A percentile compares a stretch with the other conserved stretches of the same genome.
These are phyloP conservation scores for Pseudozyma pruni DNA, from an alignment of 1,284 basidiomycete species.

Conservation along the genomic window DNA sequence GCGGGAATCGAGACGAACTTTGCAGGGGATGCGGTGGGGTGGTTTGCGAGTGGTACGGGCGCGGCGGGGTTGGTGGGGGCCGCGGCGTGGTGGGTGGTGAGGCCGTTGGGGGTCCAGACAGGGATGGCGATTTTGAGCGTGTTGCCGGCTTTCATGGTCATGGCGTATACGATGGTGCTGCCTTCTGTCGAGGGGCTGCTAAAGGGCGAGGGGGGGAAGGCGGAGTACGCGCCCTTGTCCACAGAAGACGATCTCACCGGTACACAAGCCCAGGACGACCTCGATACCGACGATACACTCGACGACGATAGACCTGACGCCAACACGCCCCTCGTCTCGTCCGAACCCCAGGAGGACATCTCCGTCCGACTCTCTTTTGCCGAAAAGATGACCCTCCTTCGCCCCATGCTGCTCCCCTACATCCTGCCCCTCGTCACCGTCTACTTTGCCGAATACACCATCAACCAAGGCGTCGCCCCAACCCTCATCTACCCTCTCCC, in stretches of 20 bases:
- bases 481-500: slow-evolving; percentile 91
- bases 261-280: not conserved
- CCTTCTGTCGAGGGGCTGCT: slow-evolving; percentile 34
- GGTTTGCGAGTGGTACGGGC: slow-evolving; percentile 80
- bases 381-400: slow-evolving; percentile 61
- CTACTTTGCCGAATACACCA: slow-evolving; percentile 67
- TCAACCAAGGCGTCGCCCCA: slow-evolving; percentile 73
- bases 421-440: slow-evolving; percentile 64
- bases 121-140: slow-evolving; percentile 75
- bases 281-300: not conserved
- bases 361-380: slow-evolving; percentile 41
- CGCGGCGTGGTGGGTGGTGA: slow-evolving; percentile 91
- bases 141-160: slow-evolving; percentile 57
- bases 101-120: slow-evolving; percentile 81
- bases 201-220: not conserved
- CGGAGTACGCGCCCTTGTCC: slow-evolving; percentile 20
- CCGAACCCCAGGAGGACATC: not conserved
- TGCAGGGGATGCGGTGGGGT: slow-evolving; percentile 51
- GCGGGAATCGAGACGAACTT: slow-evolving; percentile 30
- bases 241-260: slow-evolving; percentile 9
- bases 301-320: slow-evolving; percentile 5
- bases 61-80: slow-evolving; percentile 93
- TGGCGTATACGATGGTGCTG: slow-evolving; percentile 51
- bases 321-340: not conserved
- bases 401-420: slow-evolving; percentile 62